Percentiles rank a stretch among this genome's conserved stretches.
Evolutionary conservation across 169 alveolate genomes (phyloP).

Genomic region (Theileria parva): DNA sequence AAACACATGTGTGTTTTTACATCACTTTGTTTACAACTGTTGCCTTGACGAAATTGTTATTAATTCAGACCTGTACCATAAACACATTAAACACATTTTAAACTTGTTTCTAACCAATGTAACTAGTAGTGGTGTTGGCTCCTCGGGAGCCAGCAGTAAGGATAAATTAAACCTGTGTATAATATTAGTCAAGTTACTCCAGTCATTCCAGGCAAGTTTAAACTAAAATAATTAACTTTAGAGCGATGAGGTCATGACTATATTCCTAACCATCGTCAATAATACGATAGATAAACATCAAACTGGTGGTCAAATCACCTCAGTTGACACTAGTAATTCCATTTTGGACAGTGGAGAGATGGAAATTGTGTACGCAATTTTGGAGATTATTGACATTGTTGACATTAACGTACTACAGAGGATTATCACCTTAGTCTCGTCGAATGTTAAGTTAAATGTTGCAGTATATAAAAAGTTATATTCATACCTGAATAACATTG

Average conservation of each 20-base stretch:
- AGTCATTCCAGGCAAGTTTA: slow-evolving; percentile 28
- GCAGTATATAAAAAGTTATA: slow-evolving; percentile 52
- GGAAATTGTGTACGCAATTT: neutral
- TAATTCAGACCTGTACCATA: slow-evolving; percentile 54
- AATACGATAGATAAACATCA: neutral
- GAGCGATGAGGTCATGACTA: neutral
- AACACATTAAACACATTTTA: slow-evolving; percentile 66
- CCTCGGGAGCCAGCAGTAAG: slow-evolving; percentile 29
- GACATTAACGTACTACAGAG: slow-evolving; percentile 22
- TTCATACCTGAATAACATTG: slow-evolving; percentile 30
- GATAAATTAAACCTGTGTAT: slow-evolving; percentile 38
- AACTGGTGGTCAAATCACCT: neutral
- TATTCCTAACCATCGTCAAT: neutral
- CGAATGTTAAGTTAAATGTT: slow-evolving; percentile 34
- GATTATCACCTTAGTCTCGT: slow-evolving; percentile 41
- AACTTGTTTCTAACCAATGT: slow-evolving; percentile 21
- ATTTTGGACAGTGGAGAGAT: neutral
- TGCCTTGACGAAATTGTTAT: slow-evolving; percentile 69
- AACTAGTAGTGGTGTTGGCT: slow-evolving; percentile 52
- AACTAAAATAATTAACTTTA: neutral
- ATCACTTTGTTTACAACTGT: slow-evolving; percentile 51
- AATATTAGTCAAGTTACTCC: neutral
- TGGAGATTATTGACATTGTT: slow-evolving; percentile 25
- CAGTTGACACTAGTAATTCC: neutral
- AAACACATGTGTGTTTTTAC: slow-evolving; percentile 48